A percentile compares a stretch with the other conserved stretches of the same genome.
Conservation (phyloP, 2,329 filamentous ascomycete genomes). For the Pseudovirgaria hyperparasitica region DNA sequence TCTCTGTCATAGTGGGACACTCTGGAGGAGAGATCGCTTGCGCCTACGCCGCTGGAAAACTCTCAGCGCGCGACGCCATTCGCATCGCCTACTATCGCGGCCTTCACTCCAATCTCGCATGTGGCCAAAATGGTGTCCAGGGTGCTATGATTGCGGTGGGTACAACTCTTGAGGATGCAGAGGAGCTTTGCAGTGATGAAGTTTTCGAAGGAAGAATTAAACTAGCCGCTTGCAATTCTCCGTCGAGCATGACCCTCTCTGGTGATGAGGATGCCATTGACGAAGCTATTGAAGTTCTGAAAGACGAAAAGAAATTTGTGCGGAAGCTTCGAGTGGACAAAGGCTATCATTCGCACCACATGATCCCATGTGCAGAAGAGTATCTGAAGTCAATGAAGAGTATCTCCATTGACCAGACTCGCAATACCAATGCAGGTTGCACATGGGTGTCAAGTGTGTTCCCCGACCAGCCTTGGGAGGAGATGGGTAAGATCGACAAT, state of each 20-base stretch:
- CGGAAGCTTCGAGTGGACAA: conserved; percentile 7
- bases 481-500: background rate
- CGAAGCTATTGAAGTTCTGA: conserved; percentile 3
- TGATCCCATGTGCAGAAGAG: conserved; percentile 5
- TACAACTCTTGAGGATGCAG: conserved; percentile 4
- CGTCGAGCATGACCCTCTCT: conserved; percentile 7
- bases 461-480: background rate
- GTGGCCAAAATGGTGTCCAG: conserved; percentile 2
- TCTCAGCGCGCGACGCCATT: conserved; percentile 11
- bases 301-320: conserved; percentile 6
- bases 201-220: conserved; percentile 8
- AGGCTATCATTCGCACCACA: conserved; percentile 11
- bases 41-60: conserved; percentile 18
- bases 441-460: background rate
- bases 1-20: conserved; percentile 27
- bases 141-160: conserved; percentile 23
- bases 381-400: conserved; percentile 7
- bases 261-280: conserved; percentile 9
- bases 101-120: conserved; percentile 2
- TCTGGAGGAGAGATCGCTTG: conserved; percentile 30
- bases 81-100: conserved; percentile 13
- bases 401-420: background rate
- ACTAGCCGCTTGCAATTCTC: conserved; percentile 14
- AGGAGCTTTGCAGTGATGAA: conserved; percentile 1
- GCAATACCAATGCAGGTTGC: background rate